phyloP scores from a whole-genome alignment of 2,329 filamentous ascomycete genomes.

The Epichloe glyceriae region DNA sequence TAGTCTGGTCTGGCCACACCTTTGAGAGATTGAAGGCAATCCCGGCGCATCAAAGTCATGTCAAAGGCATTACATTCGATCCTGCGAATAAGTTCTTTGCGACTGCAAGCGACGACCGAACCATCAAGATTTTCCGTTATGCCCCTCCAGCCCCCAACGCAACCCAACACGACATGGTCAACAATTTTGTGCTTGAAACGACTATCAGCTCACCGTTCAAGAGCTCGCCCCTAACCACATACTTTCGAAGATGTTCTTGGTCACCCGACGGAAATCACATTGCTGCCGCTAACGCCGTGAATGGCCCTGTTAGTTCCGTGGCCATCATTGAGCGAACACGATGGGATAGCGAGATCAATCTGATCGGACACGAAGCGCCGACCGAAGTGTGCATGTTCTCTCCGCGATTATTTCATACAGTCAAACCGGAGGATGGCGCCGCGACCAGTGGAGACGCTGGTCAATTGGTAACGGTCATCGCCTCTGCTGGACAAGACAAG shows the following conservation, averaged over 20 bases:
- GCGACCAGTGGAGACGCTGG: conserved; percentile 29
- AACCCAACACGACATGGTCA: conserved; percentile 86
- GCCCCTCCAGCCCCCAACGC: conserved; percentile 83
- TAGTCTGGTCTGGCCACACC: conserved; percentile 95
- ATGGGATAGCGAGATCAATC: conserved; percentile 94
- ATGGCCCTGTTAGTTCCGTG: conserved; percentile 92
- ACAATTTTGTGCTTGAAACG: conserved; percentile 92
- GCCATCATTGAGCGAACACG: conserved; percentile 84
- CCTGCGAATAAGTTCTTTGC: conserved; percentile 99
- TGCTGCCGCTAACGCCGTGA: conserved; percentile 90
- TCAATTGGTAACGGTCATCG: conserved; percentile 73
- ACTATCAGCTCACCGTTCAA: conserved; percentile 80
- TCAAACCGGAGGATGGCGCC: conserved; percentile 45
- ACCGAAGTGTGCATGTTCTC: conserved; percentile 98
- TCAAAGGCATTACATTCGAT: conserved; percentile 97
- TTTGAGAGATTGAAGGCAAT: conserved; percentile 97
- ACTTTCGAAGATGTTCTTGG: conserved; percentile 94
- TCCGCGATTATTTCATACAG: conserved; percentile 70
- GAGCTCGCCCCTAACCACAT: conserved; percentile 87
- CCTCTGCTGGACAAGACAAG: conserved; percentile 93
- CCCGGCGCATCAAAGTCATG: conserved; percentile 86
- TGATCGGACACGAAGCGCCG: conserved; percentile 93
- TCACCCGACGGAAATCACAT: conserved; percentile 96
- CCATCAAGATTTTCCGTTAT: conserved; percentile 93
- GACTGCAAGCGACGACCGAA: conserved; percentile 90